phyloP scores from a whole-genome alignment of 2,329 filamentous ascomycete genomes.

The Penicillium sp. region DNA sequence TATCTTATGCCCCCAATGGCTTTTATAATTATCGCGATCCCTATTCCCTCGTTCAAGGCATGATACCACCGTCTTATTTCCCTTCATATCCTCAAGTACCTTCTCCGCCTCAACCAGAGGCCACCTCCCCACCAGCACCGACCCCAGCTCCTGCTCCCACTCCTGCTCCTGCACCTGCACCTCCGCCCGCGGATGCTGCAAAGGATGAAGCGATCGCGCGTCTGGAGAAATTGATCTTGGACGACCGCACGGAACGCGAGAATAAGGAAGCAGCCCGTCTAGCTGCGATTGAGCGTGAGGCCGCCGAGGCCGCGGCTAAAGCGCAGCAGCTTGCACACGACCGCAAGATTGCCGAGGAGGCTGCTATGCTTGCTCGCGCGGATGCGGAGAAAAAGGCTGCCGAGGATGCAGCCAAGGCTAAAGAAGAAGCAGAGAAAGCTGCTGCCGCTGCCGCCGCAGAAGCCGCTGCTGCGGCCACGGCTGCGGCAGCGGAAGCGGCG shows the following conservation, averaged over 20 bases:
- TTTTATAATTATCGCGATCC: constrained; percentile 38
- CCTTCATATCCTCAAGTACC: constrained; percentile 36
- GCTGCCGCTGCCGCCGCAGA: constrained; percentile 40
- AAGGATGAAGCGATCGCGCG: constrained; percentile 59
- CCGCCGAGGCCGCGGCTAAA: constrained; percentile 33
- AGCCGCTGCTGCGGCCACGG: constrained; percentile 38
- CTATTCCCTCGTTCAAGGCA: constrained; percentile 34
- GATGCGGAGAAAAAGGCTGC: constrained; percentile 46
- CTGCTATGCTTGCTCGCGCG: constrained; percentile 48
- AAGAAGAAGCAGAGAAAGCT: constrained; percentile 44
- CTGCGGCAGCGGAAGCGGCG: constrained; percentile 39
- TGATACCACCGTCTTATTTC: constrained; percentile 38
- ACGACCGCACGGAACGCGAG: constrained; percentile 44
- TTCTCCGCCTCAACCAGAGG: constrained; percentile 31
- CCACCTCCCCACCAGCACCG: constrained; percentile 13
- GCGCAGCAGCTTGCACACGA: constrained; percentile 42
- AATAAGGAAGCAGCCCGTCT: constrained; percentile 39
- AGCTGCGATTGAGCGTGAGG: constrained; percentile 54
- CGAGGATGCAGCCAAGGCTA: constrained; percentile 50
- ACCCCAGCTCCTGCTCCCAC: constrained; percentile 14
- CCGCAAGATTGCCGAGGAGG: constrained; percentile 43
- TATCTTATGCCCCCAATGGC: constrained; percentile 35
- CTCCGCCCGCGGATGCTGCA: constrained; percentile 46
- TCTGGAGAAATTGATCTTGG: constrained; percentile 57
- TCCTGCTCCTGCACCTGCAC: constrained; percentile 4